Percentiles rank a stretch among this genome's conserved stretches.
Conservation (phyloP, 768 basidiomycete species). For the Infundibulicybe gibba region DNA sequence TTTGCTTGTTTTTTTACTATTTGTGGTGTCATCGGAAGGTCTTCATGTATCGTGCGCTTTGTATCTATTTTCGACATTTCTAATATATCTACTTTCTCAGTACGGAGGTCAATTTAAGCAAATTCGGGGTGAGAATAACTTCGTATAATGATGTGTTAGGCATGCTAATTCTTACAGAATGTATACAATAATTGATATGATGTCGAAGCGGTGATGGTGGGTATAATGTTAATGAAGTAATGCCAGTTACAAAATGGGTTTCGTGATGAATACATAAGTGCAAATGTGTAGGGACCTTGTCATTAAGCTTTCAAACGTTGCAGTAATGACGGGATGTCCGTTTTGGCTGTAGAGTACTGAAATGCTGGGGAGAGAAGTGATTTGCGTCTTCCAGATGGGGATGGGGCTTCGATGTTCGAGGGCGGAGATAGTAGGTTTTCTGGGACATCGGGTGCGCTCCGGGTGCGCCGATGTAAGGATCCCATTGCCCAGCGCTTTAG, state of each 20-base stretch:
- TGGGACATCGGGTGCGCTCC: slow-evolving; percentile 47
- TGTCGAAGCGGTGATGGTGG: neutral
- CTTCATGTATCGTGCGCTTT: neutral
- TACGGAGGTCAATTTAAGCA: no score
- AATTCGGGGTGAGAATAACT: no score
- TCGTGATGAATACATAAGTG: no score
- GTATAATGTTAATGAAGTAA: neutral
- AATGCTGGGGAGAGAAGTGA: slow-evolving; percentile 10
- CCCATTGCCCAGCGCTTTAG: slow-evolving; percentile 48
- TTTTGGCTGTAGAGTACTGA: no score
- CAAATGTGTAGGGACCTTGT: no score
- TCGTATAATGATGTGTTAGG: no score
- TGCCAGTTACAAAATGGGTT: neutral
- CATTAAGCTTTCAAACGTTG: slow-evolving; percentile 26
- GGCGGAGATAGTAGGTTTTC: slow-evolving; percentile 6
- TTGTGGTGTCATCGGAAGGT: slow-evolving; percentile 5
- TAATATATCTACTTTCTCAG: neutral
- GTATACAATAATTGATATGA: no score
- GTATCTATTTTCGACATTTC: neutral
- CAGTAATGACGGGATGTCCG: slow-evolving; percentile 31
- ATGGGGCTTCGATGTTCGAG: slow-evolving; percentile 6
- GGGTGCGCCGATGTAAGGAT: slow-evolving; percentile 46
- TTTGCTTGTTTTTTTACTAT: slow-evolving; percentile 2
- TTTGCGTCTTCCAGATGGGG: slow-evolving; percentile 3
- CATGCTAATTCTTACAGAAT: no score